Percentiles rank a stretch among this genome's conserved stretches.
Evolutionary conservation across 2,329 filamentous ascomycete genomes (phyloP).

Genomic region (Pestalotiopsis sp.): DNA sequence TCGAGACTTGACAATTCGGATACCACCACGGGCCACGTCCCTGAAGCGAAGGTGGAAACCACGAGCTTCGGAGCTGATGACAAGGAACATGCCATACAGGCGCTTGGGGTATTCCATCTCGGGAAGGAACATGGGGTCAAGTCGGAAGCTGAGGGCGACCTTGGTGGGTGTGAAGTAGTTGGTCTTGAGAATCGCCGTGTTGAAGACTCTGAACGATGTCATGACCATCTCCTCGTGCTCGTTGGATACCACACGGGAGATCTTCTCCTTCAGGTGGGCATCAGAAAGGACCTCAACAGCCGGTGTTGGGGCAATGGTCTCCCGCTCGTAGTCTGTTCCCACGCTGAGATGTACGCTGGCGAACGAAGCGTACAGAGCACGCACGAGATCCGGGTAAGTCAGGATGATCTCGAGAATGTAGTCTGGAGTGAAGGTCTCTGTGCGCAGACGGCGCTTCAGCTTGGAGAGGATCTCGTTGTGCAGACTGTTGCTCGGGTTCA

Average conservation of each 20-base stretch:
- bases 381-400: constrained; percentile 84
- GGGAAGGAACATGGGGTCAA: constrained; percentile 88
- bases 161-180: constrained; percentile 98
- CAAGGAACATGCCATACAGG: constrained; percentile 97
- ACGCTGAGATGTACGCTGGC: constrained; percentile 77
- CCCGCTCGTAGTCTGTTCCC: constrained; percentile 52
- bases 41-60: constrained; percentile 98
- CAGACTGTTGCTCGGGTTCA: constrained; percentile 79
- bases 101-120: constrained; percentile 90
- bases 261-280: constrained; percentile 71
- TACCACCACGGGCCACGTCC: constrained; percentile 94
- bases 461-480: constrained; percentile 89
- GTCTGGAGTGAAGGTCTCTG: constrained; percentile 96
- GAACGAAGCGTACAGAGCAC: constrained; percentile 88
- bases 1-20: constrained; percentile 97
- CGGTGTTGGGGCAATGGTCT: constrained; percentile 56
- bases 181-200: constrained; percentile 90
- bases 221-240: constrained; percentile 99
- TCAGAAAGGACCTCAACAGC: constrained; percentile 74
- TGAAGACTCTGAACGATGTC: constrained; percentile 95
- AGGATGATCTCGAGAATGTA: constrained; percentile 98
- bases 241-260: constrained; percentile 79
- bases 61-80: constrained; percentile 94
- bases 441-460: constrained; percentile 92
- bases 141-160: constrained; percentile 93